These are phyloP conservation scores for Russula virescens DNA, from an alignment of 768 basidiomycete genomes.

Conservation along the genomic window DNA sequence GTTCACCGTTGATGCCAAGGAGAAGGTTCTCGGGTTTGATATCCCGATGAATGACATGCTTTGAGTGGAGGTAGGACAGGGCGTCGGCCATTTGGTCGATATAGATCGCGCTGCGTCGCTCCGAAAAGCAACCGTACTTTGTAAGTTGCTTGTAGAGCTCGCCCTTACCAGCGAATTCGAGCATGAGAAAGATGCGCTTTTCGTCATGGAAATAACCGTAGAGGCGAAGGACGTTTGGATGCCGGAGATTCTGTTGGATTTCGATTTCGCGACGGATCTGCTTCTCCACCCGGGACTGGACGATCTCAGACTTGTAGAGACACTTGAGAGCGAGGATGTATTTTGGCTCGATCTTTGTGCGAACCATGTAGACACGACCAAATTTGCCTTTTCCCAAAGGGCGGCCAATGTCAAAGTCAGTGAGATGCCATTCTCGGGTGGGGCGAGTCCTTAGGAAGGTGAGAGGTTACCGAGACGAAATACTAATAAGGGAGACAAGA, in stretches of 20 bases:
- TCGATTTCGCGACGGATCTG: conserved; percentile 97
- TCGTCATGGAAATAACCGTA: conserved; percentile 99
- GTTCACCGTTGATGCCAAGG: conserved; percentile 88
- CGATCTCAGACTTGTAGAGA: conserved; percentile 93
- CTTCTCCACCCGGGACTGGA: conserved; percentile 88
- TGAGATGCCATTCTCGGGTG: conserved; percentile 80
- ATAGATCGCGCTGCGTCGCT: conserved; percentile 83
- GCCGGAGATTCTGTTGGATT: conserved; percentile 93
- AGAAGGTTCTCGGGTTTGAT: conserved; percentile 99
- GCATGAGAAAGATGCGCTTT: conserved; percentile 95
- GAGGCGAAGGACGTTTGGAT: conserved; percentile 89
- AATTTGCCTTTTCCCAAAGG: conserved; percentile 99
- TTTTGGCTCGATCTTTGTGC: conserved; percentile 80
- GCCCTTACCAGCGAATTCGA: conserved; percentile 95
- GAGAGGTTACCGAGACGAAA: conserved; percentile 8
- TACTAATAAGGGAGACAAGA: conserved; percentile 5
- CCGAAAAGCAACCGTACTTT: conserved; percentile 80
- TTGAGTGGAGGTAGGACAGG: conserved; percentile 81
- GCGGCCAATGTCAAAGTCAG: conserved; percentile 88
- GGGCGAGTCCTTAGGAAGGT: conserved; percentile 47
- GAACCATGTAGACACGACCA: conserved; percentile 97
- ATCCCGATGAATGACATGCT: conserved; percentile 97
- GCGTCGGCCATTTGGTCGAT: conserved; percentile 99
- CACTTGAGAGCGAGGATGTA: conserved; percentile 97
- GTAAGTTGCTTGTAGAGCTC: conserved; percentile 95